phyloP scores from a whole-genome alignment of 352 stramenopile genomes.

The Achlya hypogyna region DNA sequence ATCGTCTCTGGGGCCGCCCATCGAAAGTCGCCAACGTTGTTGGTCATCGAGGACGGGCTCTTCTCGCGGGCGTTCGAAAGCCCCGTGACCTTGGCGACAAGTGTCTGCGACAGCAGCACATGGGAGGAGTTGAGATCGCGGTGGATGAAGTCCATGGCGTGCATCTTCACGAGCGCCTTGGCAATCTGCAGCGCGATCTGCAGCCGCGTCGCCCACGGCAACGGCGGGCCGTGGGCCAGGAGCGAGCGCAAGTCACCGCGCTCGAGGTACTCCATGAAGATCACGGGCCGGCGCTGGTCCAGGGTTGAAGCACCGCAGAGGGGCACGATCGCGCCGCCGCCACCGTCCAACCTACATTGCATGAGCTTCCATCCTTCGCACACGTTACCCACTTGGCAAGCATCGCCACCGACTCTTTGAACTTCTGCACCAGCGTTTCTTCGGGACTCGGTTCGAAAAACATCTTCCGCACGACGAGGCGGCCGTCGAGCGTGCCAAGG shows the following conservation, averaged over 20 bases:
- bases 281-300: not conserved
- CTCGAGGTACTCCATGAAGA: slow-evolving; percentile 5
- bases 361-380: not conserved
- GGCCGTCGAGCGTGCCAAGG: not conserved
- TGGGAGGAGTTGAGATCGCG: slow-evolving; percentile 20
- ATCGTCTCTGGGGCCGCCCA: slow-evolving; percentile 77
- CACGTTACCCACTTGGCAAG: not conserved
- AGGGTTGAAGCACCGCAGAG: not conserved
- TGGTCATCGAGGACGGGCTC: slow-evolving; percentile 25
- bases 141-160: slow-evolving; percentile 14
- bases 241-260: not conserved
- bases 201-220: not conserved
- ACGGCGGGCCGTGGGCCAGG: not conserved
- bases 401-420: not conserved
- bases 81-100: slow-evolving; percentile 29
- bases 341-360: not conserved
- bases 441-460: not conserved
- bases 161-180: not conserved
- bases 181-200: not conserved
- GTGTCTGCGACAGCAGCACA: slow-evolving; percentile 23
- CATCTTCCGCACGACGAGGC: not conserved
- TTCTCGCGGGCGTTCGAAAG: slow-evolving; percentile 19
- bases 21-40: slow-evolving; percentile 28
- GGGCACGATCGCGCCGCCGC: not conserved
- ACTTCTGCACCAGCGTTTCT: not conserved